These are phyloP conservation scores for Picochlorum sp. DNA, from an alignment of 139 green algal genomes.

Conservation along the genomic window DNA sequence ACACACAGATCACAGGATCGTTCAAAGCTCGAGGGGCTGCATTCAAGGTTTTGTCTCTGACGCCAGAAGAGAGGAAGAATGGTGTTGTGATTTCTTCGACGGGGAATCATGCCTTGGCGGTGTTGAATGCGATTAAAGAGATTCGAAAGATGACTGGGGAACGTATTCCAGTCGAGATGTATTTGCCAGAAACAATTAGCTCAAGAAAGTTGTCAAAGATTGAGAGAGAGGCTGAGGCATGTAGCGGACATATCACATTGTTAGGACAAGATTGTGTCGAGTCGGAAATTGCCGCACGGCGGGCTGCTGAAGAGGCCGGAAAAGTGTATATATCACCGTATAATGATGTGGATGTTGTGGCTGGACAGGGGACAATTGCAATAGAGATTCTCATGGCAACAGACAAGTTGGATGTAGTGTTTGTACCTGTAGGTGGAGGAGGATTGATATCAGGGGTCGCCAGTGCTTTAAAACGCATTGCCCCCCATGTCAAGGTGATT, in stretches of 20 bases:
- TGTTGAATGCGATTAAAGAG: slow-evolving; percentile 32
- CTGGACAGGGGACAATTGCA: slow-evolving; percentile 45
- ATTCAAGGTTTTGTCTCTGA: slow-evolving; percentile 36
- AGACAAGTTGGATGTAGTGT: slow-evolving; percentile 29
- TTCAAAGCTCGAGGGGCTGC: slow-evolving; percentile 47
- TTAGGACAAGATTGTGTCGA: slow-evolving; percentile 38
- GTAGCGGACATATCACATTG: slow-evolving; percentile 15
- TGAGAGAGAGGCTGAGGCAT: slow-evolving; percentile 1
- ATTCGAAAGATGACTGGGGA: not conserved
- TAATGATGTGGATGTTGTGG: slow-evolving; percentile 47
- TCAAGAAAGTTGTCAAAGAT: slow-evolving; percentile 37
- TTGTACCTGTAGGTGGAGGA: slow-evolving; percentile 59
- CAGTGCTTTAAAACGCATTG: slow-evolving; percentile 38
- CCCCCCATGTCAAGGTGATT: slow-evolving; percentile 34
- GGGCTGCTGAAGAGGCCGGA: slow-evolving; percentile 16
- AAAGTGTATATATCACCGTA: slow-evolving; percentile 44
- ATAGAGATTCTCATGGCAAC: slow-evolving; percentile 45
- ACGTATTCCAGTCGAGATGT: slow-evolving; percentile 22
- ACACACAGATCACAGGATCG: slow-evolving; percentile 37
- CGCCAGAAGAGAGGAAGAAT: slow-evolving; percentile 13
- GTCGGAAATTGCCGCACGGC: slow-evolving; percentile 31
- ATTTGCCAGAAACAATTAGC: slow-evolving; percentile 33
- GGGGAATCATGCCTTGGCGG: slow-evolving; percentile 56
- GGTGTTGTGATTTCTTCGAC: slow-evolving; percentile 44
- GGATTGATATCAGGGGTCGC: slow-evolving; percentile 50